A percentile compares a stretch with the other conserved stretches of the same genome.
phyloP scores from a whole-genome alignment of 345 rosid genomes.

The Erucastrum elatum region DNA sequence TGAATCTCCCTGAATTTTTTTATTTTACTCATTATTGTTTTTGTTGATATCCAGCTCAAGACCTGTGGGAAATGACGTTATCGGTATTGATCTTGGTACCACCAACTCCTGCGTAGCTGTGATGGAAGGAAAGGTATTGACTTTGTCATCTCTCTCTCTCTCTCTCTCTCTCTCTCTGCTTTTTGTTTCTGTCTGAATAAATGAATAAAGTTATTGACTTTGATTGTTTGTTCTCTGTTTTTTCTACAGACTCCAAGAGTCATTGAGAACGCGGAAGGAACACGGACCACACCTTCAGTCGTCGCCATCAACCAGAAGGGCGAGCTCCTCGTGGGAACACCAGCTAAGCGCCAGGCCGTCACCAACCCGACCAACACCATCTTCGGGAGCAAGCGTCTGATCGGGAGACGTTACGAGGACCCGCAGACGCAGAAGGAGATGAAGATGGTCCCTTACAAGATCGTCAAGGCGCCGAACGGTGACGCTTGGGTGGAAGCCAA shows the following conservation, averaged over 20 bases:
- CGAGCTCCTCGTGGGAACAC: constrained; percentile 50
- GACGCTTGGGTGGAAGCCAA: constrained; percentile 56
- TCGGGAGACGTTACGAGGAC: constrained; percentile 44
- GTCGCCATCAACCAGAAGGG: constrained; percentile 49
- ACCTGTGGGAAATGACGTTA: constrained; percentile 56
- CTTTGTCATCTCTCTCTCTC: too few species aligned
- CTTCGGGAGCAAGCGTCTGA: constrained; percentile 44
- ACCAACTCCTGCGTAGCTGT: constrained; percentile 62
- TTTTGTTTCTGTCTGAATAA: neutral
- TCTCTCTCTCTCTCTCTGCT: too few species aligned
- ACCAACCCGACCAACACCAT: constrained; percentile 46
- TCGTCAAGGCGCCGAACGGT: constrained; percentile 49
- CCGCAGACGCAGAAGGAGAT: constrained; percentile 49
- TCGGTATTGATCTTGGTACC: constrained; percentile 60
- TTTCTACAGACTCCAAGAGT: constrained; percentile 42
- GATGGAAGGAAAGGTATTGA: constrained; percentile 61
- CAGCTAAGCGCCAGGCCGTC: constrained; percentile 52
- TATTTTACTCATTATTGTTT: neutral
- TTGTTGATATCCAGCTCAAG: constrained; percentile 44
- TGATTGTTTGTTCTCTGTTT: neutral
- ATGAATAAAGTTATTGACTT: neutral
- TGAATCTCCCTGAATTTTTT: neutral
- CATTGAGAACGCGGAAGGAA: constrained; percentile 53
- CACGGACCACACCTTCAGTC: constrained; percentile 53
- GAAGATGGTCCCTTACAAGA: constrained; percentile 54